phyloP scores from a whole-genome alignment of 1,284 basidiomycete genomes.

The Moniliella sp. region DNA sequence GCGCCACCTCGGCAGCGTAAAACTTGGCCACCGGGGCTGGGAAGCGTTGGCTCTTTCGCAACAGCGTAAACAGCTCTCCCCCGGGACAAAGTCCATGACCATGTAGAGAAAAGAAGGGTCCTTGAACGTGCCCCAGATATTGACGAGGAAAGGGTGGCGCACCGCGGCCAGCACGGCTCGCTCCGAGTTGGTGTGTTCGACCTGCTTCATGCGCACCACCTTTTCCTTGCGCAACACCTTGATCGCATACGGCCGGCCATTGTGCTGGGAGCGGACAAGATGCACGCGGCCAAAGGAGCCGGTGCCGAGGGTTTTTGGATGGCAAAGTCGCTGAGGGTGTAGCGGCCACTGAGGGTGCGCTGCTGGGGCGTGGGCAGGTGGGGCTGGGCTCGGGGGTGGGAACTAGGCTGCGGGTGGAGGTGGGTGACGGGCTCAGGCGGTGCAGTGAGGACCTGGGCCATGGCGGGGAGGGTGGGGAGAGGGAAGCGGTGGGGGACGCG shows the following conservation, averaged over 20 bases:
- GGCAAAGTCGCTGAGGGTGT: too few species aligned
- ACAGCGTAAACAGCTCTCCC: conserved; percentile 65
- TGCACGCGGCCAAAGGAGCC: background rate
- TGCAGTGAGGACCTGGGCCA: too few species aligned
- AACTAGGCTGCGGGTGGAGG: too few species aligned
- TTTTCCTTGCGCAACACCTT: conserved; percentile 41
- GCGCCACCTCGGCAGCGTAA: conserved; percentile 86
- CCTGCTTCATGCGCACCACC: conserved; percentile 40
- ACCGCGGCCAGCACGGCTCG: conserved; percentile 35
- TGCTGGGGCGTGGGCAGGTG: too few species aligned
- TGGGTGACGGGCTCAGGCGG: too few species aligned
- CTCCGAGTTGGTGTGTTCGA: conserved; percentile 43
- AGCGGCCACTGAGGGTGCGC: too few species aligned
- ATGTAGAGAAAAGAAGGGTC: conserved; percentile 41
- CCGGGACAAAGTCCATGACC: conserved; percentile 43
- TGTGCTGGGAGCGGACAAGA: too few species aligned
- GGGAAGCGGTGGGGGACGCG: too few species aligned
- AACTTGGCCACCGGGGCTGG: conserved; percentile 97
- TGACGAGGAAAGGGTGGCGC: conserved; percentile 28
- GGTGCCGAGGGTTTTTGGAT: too few species aligned
- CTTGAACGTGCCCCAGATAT: conserved; percentile 19
- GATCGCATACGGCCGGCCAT: too few species aligned
- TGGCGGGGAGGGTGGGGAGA: too few species aligned
- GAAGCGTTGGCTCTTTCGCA: conserved; percentile 49
- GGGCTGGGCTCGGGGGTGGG: too few species aligned